phyloP scores from a whole-genome alignment of 129 eudicot species.

The sunflower (Helianthus annuus) region HanXRQr2.0-SUNRISE NC_035436.2:16286959-16287458 shows the following conservation, averaged over 20 bases:
- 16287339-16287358: constrained; percentile 77
- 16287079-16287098: no score
- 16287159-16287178: no score
- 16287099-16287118: no score
- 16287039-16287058: constrained; percentile 55
- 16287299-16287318: constrained; percentile 19
- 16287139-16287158: no score
- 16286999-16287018: constrained; percentile 71
- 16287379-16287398: neutral
- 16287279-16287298: constrained; percentile 11
- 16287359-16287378: constrained; percentile 69
- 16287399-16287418: neutral
- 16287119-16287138: no score
- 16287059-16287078: no score
- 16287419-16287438: neutral
- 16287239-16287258: constrained; percentile 62
- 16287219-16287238: constrained; percentile 50
- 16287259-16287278: constrained; percentile 40
- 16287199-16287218: no score
- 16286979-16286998: constrained; percentile 44
- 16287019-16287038: constrained; percentile 59
- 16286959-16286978: constrained; percentile 75
- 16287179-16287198: no score
- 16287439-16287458: no score
- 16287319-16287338: constrained; percentile 47